Evolutionary conservation across 2,329 filamentous ascomycete genomes (phyloP), one percentile per base, ranked within the genome.

Genomic region (Amauroascus niger): DNA sequence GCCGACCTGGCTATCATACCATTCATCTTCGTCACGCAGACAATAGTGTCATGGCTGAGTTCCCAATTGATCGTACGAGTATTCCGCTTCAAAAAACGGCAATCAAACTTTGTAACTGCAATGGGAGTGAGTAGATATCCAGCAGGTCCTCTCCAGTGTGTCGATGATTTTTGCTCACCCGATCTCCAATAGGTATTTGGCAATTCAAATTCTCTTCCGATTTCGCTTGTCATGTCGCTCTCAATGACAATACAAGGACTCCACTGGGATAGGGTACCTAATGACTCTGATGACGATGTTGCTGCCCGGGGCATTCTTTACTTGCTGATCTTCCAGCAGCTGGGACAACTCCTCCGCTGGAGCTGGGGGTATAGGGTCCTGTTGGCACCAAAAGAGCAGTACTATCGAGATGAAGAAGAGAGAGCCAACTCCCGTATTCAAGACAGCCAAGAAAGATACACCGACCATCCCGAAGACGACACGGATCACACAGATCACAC

Each of bases 351-450:
- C 24, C 84, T 98, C 18, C 82, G 93, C 55, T 98, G 93, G 93
- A 96, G 88, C 58, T 98, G 93, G 93, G 93, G 93, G 9, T 97
- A 95, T 69, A 89, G 95, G 63, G 84, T 97, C 35, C 76, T 98
- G 16, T 76, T 98, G n/a, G 90, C 90, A 16, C 88, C 91, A 16
- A 86, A 88, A 60, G 82, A 84, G 16, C 70, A 74, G 20, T 74
- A 74, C 56, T 63, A 73, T 45, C 73, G 73, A 59, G 70, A 63
- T 2, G 70, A 72, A 33, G 64, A 69, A 37, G 69, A 66, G 20
- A 67, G 66, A 20, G 61, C 61, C 62, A 39, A 64, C 16, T 64
- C 68, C 3, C 57, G 59, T 3, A 62, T 73, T 30, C 68, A 72
- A 55, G 61, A 68, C 53, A 72, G 69, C 6, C 68, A 70, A 45